Evolutionary conservation across 441 rosid genomes (phyloP), one percentile per base, ranked within the genome.

Genomic region (Pelargonium citronellum): DNA sequence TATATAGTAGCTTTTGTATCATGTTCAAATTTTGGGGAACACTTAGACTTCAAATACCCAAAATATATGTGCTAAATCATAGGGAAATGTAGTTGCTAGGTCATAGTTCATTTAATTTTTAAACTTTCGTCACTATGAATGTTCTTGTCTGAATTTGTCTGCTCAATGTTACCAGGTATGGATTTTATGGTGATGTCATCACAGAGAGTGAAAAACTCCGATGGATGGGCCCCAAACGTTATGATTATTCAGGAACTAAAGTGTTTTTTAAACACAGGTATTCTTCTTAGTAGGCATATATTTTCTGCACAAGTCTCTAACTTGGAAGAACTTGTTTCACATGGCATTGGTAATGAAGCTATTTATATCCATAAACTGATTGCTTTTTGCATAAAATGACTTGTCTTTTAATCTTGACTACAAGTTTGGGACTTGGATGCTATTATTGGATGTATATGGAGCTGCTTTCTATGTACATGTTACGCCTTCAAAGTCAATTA

Each of bases 141-240:
- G 51, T 70, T 70, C 67, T 63, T 62, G 68, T 70, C 47, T 69
- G 66, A 69, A 75, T 73, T 68, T 30, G 51, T 79, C 46, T 66
- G 68, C 80, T 67, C 63, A 74, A 75, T 65, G 7, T 72, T 74
- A n/a, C 69, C 77, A 89, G 96, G 78, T 94, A 91, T 83, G 98
- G 97, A 60, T 94, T 91, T 80, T 94, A 94, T 75, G 98, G 98
- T 74, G 98, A 94, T 78, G 98, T 94, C 73, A 85, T 94, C 49
- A 77, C 89, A 30, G 97, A 91, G 79, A 94, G 97, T 78, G 98
- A 94, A 81, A 91, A 91, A 68, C 84, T 85, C 75, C 93, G 98
- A 39, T 94, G 97, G 98, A 91, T 94, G 98, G 97, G 98, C 69
- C 98, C 97, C 55, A 94, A 85, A 71, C 91, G 97, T 58, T 94